Conservation (phyloP, 768 basidiomycete species). For the Daedalea quercina region DNA sequence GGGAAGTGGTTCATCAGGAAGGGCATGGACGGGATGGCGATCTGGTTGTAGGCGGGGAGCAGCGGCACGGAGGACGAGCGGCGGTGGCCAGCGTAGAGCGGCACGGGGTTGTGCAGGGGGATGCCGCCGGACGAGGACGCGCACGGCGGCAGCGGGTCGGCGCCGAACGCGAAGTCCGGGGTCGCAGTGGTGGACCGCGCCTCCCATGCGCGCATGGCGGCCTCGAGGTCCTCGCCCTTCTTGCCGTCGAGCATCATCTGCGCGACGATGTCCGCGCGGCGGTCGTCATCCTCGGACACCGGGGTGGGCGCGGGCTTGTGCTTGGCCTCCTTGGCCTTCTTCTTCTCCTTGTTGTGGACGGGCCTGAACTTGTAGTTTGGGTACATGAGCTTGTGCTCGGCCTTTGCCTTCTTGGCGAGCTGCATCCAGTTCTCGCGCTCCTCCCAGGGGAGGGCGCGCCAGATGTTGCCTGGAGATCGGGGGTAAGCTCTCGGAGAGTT, state of each 20-base stretch:
- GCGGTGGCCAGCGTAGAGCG: constrained; percentile 33
- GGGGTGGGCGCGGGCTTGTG: constrained; percentile 22
- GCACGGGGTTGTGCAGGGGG: constrained; percentile 5
- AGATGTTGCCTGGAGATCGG: constrained; percentile 35
- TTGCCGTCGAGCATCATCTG: constrained; percentile 59
- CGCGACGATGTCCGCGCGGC: constrained; percentile 47
- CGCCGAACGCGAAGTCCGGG: constrained; percentile 14
- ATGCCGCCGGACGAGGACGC: constrained; percentile 2
- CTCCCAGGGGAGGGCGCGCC: constrained; percentile 62
- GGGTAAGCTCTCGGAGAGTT: not conserved
- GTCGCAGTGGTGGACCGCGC: constrained; percentile 8
- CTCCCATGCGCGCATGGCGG: constrained; percentile 52
- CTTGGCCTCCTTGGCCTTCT: constrained; percentile 24
- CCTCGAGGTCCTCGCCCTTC: constrained; percentile 62
- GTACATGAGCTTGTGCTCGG: constrained; percentile 60
- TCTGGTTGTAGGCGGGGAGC: constrained; percentile 40
- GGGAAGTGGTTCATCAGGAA: constrained; percentile 26
- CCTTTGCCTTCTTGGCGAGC: constrained; percentile 67
- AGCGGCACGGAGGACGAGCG: constrained; percentile 60
- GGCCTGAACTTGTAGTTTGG: constrained; percentile 53
- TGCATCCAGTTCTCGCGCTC: constrained; percentile 72
- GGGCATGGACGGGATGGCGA: constrained; percentile 37
- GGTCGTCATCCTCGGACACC: constrained; percentile 21
- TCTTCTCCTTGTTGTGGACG: constrained; percentile 41
- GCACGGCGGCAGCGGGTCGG: constrained; percentile 4